phyloP scores from a whole-genome alignment of 495 filamentous ascomycete species.

The Tuber aestivum region DNA sequence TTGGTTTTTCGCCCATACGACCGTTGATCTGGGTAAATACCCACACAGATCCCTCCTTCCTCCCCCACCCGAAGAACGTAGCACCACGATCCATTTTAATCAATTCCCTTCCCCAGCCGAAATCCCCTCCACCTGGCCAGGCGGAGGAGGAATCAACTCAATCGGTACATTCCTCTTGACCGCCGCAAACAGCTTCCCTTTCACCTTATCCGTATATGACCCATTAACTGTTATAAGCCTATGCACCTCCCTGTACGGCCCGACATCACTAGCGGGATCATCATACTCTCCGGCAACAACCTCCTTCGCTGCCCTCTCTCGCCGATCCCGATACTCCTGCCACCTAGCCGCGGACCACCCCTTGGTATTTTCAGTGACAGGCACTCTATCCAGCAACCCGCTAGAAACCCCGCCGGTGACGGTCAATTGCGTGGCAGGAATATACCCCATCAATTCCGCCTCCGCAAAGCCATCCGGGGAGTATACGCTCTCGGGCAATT shows the following conservation, averaged over 20 bases:
- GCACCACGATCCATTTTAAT: neutral
- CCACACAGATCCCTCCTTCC: neutral
- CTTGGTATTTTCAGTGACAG: slow-evolving; percentile 9
- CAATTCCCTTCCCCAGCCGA: neutral
- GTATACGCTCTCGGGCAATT: slow-evolving; percentile 23
- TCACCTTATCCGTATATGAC: slow-evolving; percentile 18
- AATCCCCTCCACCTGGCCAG: neutral
- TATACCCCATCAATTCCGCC: slow-evolving; percentile 1
- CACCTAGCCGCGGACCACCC: slow-evolving; percentile 15
- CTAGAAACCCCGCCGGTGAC: slow-evolving; percentile 10
- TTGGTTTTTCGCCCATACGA: neutral
- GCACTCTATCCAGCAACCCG: neutral
- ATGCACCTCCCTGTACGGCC: slow-evolving; percentile 11
- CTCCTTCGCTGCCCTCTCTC: slow-evolving; percentile 7
- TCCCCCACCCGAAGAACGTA: neutral
- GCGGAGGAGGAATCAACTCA: slow-evolving; percentile 1
- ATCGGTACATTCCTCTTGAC: neutral
- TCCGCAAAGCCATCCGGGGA: slow-evolving; percentile 1
- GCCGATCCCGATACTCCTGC: slow-evolving; percentile 17
- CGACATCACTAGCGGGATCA: neutral
- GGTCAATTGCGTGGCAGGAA: slow-evolving; percentile 22
- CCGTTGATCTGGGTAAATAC: neutral
- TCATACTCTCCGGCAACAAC: slow-evolving; percentile 19
- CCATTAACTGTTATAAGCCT: slow-evolving; percentile 24
- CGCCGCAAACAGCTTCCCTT: slow-evolving; percentile 13